A percentile compares a stretch with the other conserved stretches of the same genome.
Evolutionary conservation across 768 basidiomycete genomes (phyloP).

Genomic region (Tulasnella sp.): DNA sequence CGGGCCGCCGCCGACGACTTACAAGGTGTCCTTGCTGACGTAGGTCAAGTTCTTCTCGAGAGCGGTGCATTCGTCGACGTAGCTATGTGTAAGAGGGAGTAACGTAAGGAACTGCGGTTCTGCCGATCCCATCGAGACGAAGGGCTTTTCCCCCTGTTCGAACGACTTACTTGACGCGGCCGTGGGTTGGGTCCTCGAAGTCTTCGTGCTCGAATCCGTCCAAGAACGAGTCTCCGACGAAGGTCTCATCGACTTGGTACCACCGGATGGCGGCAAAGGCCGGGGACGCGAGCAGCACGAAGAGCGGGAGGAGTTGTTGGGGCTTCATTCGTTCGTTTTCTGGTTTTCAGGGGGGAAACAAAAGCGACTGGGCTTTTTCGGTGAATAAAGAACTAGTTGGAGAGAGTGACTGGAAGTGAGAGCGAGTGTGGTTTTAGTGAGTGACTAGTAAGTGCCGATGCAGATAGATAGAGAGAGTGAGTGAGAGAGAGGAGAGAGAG

Average conservation of each 20-base stretch:
- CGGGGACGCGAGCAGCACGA: constrained; percentile 15
- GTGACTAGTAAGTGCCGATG: background rate
- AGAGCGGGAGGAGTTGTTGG: constrained; percentile 15
- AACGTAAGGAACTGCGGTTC: no score
- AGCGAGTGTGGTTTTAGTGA: background rate
- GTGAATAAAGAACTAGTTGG: no score
- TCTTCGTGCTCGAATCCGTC: constrained; percentile 24
- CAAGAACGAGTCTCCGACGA: constrained; percentile 23
- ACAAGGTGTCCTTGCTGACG: no score
- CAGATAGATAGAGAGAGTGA: background rate
- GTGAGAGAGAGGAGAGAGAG: background rate
- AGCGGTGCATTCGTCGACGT: no score
- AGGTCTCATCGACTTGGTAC: constrained; percentile 17
- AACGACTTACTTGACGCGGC: constrained; percentile 23
- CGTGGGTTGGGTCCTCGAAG: constrained; percentile 21
- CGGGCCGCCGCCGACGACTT: constrained; percentile 44
- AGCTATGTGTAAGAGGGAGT: constrained; percentile 40
- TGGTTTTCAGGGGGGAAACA: background rate
- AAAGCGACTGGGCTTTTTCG: constrained; percentile 3
- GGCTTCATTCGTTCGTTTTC: background rate
- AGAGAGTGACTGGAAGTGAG: background rate
- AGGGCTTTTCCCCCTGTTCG: background rate
- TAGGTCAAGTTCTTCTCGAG: no score
- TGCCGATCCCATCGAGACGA: constrained; percentile 4
- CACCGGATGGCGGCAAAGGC: background rate